phyloP scores from a whole-genome alignment of 805 yeast genomes.

The Candida morakotiae region DNA sequence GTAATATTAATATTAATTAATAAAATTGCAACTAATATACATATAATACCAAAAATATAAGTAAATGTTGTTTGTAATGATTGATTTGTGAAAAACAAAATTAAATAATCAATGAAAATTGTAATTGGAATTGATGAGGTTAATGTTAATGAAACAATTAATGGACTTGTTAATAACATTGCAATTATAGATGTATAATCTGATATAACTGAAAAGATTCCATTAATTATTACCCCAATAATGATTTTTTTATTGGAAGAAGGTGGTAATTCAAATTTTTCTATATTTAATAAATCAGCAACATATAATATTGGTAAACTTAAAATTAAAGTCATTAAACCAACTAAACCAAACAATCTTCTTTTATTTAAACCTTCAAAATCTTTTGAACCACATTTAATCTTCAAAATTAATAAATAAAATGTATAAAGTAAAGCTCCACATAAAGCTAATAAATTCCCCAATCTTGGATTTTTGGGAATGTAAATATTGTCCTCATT shows the following conservation, averaged over 20 bases:
- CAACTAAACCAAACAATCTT: conserved; percentile 44
- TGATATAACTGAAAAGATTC: conserved; percentile 43
- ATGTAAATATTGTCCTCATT: conserved; percentile 19
- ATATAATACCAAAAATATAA: conserved; percentile 44
- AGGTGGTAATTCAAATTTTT: conserved; percentile 40
- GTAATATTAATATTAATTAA: conserved; percentile 41
- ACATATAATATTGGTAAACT: conserved; percentile 37
- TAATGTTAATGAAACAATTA: conserved; percentile 47
- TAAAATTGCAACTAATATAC: conserved; percentile 44
- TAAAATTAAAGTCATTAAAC: conserved; percentile 35
- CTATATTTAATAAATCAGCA: conserved; percentile 36
- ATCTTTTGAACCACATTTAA: conserved; percentile 41
- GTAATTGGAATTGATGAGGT: conserved; percentile 52
- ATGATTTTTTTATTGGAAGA: conserved; percentile 29
- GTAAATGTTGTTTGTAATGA: conserved; percentile 19
- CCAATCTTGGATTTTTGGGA: conserved; percentile 39
- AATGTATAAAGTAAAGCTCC: conserved; percentile 47
- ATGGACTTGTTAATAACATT: conserved; percentile 50
- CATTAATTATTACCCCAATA: conserved; percentile 34
- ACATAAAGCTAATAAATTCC: conserved; percentile 40
- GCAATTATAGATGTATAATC: conserved; percentile 51
- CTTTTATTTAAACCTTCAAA: conserved; percentile 41
- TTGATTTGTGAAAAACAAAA: conserved; percentile 16
- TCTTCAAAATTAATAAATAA: conserved; percentile 40
- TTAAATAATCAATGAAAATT: conserved; percentile 44